phyloP scores from a whole-genome alignment of 257 asterid genomes.

The Nicotiana sylvestris region DNA sequence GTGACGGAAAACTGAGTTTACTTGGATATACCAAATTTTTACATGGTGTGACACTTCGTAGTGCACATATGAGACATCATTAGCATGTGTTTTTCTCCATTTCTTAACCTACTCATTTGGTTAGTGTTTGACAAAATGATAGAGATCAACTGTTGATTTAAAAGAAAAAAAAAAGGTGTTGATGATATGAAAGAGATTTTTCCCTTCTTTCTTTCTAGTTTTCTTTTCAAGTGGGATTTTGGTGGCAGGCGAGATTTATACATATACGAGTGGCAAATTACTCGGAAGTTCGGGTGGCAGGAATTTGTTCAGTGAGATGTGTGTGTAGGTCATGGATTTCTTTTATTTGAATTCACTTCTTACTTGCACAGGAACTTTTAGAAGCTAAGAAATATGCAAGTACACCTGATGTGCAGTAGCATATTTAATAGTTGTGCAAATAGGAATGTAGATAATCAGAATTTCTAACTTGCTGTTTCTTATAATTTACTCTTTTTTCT shows the following conservation, averaged over 20 bases:
- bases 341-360: neutral
- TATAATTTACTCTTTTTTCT: neutral
- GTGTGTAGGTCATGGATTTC: neutral
- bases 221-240: neutral
- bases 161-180: neutral
- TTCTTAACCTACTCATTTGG: neutral
- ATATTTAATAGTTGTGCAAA: neutral
- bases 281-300: neutral
- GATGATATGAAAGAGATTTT: neutral
- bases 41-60: slow-evolving; percentile 86
- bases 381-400: too few species aligned
- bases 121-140: slow-evolving; percentile 8
- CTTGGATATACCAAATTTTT: slow-evolving; percentile 84
- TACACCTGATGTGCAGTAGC: neutral
- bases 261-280: neutral
- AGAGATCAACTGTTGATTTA: neutral
- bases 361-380: neutral
- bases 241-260: neutral
- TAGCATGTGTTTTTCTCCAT: slow-evolving; percentile 14
- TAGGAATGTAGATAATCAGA: neutral
- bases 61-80: slow-evolving; percentile 64
- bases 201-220: neutral
- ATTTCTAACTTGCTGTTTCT: neutral
- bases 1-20: slow-evolving; percentile 68
- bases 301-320: neutral